Evolutionary conservation across 2,329 filamentous ascomycete genomes (phyloP).

Genomic region (Cercospora sp.): DNA sequence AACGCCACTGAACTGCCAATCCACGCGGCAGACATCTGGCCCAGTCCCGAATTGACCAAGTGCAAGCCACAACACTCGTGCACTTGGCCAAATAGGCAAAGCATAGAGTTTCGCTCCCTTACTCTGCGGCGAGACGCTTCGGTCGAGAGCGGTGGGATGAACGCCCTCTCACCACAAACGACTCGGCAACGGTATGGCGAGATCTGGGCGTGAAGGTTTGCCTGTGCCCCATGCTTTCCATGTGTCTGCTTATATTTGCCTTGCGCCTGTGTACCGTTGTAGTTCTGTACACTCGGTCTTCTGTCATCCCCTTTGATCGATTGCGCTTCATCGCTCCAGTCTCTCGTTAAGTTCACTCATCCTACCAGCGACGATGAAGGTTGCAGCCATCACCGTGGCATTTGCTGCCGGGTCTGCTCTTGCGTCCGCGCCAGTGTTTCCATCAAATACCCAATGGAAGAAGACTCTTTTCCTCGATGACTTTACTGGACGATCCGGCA

Average conservation of each 20-base stretch:
- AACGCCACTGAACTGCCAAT: slow-evolving; percentile 7
- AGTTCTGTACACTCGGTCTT: neutral
- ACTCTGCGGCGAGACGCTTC: slow-evolving; percentile 4
- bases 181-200: slow-evolving; percentile 4
- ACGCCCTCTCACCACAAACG: slow-evolving; percentile 5
- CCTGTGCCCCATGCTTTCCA: neutral
- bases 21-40: slow-evolving; percentile 7
- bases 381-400: slow-evolving; percentile 17
- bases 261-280: slow-evolving; percentile 9
- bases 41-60: slow-evolving; percentile 4
- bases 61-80: slow-evolving; percentile 18
- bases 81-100: slow-evolving; percentile 14
- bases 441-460: slow-evolving; percentile 21
- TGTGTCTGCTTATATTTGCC: slow-evolving; percentile 9
- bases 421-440: slow-evolving; percentile 19
- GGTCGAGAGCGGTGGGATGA: slow-evolving; percentile 14
- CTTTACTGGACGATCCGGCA: slow-evolving; percentile 38
- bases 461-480: slow-evolving; percentile 38
- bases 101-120: slow-evolving; percentile 13
- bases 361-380: slow-evolving; percentile 21
- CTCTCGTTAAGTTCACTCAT: slow-evolving; percentile 5
- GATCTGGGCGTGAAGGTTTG: slow-evolving; percentile 5
- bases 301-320: neutral
- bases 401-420: slow-evolving; percentile 18
- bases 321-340: slow-evolving; percentile 1